Conservation (phyloP, 78 protist genomes). For the slime mould (Dictyostelium discoideum) region DNA sequence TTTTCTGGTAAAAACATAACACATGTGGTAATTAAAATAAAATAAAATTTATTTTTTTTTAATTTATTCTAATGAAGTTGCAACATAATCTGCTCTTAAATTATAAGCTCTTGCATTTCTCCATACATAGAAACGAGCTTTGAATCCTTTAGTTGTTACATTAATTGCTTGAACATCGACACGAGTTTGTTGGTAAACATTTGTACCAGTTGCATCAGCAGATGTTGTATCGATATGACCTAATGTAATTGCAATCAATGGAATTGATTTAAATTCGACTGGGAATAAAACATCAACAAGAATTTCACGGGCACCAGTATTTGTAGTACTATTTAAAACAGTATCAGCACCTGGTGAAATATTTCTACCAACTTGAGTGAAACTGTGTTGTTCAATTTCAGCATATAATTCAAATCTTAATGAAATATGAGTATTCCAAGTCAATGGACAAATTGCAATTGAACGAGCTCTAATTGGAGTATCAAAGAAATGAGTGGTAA, state of each 20-base stretch:
- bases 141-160: slow-evolving; percentile 22
- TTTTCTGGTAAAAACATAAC: no score
- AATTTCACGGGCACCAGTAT: background rate
- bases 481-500: background rate
- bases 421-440: slow-evolving; percentile 16
- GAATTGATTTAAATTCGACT: background rate
- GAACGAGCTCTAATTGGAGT: slow-evolving; percentile 31
- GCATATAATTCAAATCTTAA: slow-evolving; percentile 22
- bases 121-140: background rate
- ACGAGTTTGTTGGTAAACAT: slow-evolving; percentile 6
- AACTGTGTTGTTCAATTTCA: background rate
- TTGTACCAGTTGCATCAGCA: background rate
- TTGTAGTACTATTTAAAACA: background rate
- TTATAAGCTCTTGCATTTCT: background rate
- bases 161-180: background rate
- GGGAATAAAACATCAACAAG: background rate
- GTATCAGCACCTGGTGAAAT: background rate
- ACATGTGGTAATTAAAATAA: no score
- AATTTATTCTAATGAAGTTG: background rate
- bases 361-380: background rate
- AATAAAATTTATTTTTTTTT: no score
- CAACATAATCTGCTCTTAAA: background rate
- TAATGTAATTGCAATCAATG: background rate
- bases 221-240: background rate
- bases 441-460: background rate